These are phyloP conservation scores for Taxillus chinensis DNA, from an alignment of 164 flowering plant genomes.

Conservation along the genomic window DNA sequence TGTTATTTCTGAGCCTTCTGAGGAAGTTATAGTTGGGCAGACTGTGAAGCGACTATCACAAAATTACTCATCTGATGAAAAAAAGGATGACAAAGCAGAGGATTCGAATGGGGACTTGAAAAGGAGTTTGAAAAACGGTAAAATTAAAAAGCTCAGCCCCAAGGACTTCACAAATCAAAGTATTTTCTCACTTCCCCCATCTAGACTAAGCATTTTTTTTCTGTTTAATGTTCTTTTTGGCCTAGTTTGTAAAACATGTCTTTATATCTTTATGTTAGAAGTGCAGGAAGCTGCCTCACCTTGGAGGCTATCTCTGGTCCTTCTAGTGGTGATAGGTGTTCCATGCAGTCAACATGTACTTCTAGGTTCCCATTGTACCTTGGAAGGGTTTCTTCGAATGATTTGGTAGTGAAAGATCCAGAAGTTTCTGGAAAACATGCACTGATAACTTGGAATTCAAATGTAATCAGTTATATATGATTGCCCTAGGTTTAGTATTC, in stretches of 20 bases:
- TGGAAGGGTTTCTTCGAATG: slow-evolving; percentile 88
- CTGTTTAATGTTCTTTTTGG: background rate
- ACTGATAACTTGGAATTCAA: slow-evolving; percentile 68
- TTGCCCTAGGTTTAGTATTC: no score
- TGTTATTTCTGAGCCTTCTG: slow-evolving; percentile 43
- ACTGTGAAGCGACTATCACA: slow-evolving; percentile 48
- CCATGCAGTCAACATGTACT: slow-evolving; percentile 42
- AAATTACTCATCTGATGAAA: slow-evolving; percentile 31
- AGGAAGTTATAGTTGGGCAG: slow-evolving; percentile 61
- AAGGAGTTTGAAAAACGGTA: slow-evolving; percentile 16
- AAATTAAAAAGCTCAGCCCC: slow-evolving; percentile 13
- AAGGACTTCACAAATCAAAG: slow-evolving; percentile 34
- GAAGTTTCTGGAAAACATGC: slow-evolving; percentile 99
- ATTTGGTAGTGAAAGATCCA: slow-evolving; percentile 58
- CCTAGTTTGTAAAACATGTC: slow-evolving; percentile 41
- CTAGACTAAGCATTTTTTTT: background rate
- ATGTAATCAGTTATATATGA: slow-evolving; percentile 30
- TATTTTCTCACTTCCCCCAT: slow-evolving; percentile 29
- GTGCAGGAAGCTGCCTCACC: slow-evolving; percentile 87
- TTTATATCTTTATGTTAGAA: slow-evolving; percentile 60
- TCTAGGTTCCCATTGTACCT: slow-evolving; percentile 71
- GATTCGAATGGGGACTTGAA: slow-evolving; percentile 18
- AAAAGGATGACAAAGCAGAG: slow-evolving; percentile 27
- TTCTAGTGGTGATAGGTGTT: slow-evolving; percentile 46
- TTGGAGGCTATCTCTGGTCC: slow-evolving; percentile 89